phyloP scores from a whole-genome alignment of 2,329 filamentous ascomycete species.

The Catunica adiposa region DNA sequence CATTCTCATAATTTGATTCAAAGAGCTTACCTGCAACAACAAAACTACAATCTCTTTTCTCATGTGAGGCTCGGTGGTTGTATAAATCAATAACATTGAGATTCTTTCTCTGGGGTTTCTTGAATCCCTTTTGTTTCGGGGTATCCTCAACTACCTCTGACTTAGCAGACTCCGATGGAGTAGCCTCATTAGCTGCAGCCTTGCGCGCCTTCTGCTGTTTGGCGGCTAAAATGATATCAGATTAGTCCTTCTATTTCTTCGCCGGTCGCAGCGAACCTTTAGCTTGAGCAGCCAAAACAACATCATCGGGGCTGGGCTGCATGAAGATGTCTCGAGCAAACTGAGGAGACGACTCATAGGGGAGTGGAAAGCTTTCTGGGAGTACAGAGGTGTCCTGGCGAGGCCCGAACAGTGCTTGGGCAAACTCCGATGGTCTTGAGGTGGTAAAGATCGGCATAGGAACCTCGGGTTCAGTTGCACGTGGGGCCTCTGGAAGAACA shows the following conservation, averaged over 20 bases:
- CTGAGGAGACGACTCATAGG: conserved; percentile 33
- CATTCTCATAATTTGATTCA: conserved; percentile 4
- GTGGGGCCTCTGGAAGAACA: background rate
- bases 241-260: conserved; percentile 14
- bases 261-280: conserved; percentile 51
- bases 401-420: conserved; percentile 34
- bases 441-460: background rate
- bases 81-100: conserved; percentile 73
- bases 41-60: conserved; percentile 74
- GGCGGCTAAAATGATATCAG: conserved; percentile 6
- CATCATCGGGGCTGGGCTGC: conserved; percentile 79
- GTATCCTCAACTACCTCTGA: background rate
- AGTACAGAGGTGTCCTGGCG: conserved; percentile 16
- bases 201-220: background rate
- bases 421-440: conserved; percentile 37
- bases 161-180: background rate
- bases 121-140: conserved; percentile 21
- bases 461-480: background rate
- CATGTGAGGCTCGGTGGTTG: conserved; percentile 41
- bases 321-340: conserved; percentile 50
- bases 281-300: conserved; percentile 73
- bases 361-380: conserved; percentile 26
- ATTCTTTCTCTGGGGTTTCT: conserved; percentile 54
- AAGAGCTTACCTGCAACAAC: conserved; percentile 67
- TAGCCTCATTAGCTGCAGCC: background rate